Conservation (phyloP, 2,329 filamentous ascomycete species). For the Myriosclerotinia scirpicola region DNA sequence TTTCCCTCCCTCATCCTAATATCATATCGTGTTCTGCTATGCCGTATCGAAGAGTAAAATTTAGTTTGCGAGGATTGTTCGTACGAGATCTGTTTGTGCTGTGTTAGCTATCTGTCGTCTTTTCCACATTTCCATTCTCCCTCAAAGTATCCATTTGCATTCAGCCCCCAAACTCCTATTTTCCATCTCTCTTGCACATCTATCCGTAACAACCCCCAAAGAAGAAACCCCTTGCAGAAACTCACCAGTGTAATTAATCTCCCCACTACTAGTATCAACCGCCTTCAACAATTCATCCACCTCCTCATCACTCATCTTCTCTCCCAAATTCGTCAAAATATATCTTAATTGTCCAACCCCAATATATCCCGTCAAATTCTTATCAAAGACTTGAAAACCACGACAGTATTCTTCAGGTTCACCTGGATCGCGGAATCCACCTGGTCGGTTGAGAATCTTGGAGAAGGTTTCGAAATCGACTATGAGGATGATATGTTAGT, state of each 20-base stretch:
- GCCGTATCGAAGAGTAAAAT: constrained; percentile 24
- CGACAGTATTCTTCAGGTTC: constrained; percentile 98
- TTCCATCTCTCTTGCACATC: background rate
- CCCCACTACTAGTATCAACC: constrained; percentile 90
- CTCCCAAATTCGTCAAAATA: constrained; percentile 93
- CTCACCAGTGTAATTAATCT: constrained; percentile 96
- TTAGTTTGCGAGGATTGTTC: constrained; percentile 83
- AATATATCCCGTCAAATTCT: constrained; percentile 97
- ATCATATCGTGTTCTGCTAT: background rate
- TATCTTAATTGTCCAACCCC: constrained; percentile 97
- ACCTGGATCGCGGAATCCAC: constrained; percentile 96
- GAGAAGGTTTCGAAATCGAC: constrained; percentile 98
- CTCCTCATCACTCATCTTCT: constrained; percentile 99
- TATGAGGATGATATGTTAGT: constrained; percentile 43
- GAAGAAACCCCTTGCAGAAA: constrained; percentile 23
- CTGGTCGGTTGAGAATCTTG: constrained; percentile 94
- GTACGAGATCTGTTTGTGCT: constrained; percentile 65
- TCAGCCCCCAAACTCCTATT: background rate
- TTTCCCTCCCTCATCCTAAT: background rate
- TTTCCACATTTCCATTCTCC: constrained; percentile 7
- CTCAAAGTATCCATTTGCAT: background rate
- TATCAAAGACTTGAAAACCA: constrained; percentile 99
- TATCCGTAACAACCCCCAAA: background rate
- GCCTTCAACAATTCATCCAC: constrained; percentile 98
- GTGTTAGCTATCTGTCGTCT: constrained; percentile 23